A percentile compares a stretch with the other conserved stretches of the same genome.
Conservation (phyloP, 1,139 yeast genomes). For the Blastobotrys apis region DNA sequence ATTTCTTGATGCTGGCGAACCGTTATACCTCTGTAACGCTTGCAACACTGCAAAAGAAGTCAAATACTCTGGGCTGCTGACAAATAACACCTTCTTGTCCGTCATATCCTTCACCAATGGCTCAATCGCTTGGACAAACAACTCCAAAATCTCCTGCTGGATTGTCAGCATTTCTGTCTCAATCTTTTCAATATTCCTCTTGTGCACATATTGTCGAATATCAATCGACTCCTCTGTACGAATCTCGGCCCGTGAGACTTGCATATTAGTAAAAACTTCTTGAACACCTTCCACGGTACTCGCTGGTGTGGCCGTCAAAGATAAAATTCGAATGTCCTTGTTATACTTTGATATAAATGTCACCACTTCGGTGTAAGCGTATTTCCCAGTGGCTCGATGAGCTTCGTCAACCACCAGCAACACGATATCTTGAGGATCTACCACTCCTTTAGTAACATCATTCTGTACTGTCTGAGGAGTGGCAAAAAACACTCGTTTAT, state of each 20-base stretch:
- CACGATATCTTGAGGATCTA: conserved; percentile 70
- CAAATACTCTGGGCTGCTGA: conserved; percentile 53
- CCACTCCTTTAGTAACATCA: conserved; percentile 68
- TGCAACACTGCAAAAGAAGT: conserved; percentile 47
- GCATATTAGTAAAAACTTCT: conserved; percentile 67
- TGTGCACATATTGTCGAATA: conserved; percentile 71
- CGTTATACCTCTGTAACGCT: conserved; percentile 45
- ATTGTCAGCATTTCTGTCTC: conserved; percentile 52
- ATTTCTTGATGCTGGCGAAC: conserved; percentile 8
- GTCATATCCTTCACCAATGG: conserved; percentile 66
- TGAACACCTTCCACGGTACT: conserved; percentile 85
- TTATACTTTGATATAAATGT: conserved; percentile 59
- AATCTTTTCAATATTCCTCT: conserved; percentile 58
- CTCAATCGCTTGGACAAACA: conserved; percentile 54
- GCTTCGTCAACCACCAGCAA: conserved; percentile 93
- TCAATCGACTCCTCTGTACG: conserved; percentile 84
- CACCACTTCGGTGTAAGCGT: conserved; percentile 82
- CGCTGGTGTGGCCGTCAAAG: conserved; percentile 95
- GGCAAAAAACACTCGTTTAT: conserved; percentile 78
- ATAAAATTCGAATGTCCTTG: conserved; percentile 66
- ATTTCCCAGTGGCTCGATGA: conserved; percentile 85
- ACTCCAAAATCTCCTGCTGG: conserved; percentile 48
- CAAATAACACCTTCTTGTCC: conserved; percentile 56
- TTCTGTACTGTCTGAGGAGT: conserved; percentile 97
- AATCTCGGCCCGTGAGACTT: conserved; percentile 74